Base-by-base conservation (phyloP, 495 filamentous ascomycete species). In the Rostrohypoxylon terebratum region DNA sequence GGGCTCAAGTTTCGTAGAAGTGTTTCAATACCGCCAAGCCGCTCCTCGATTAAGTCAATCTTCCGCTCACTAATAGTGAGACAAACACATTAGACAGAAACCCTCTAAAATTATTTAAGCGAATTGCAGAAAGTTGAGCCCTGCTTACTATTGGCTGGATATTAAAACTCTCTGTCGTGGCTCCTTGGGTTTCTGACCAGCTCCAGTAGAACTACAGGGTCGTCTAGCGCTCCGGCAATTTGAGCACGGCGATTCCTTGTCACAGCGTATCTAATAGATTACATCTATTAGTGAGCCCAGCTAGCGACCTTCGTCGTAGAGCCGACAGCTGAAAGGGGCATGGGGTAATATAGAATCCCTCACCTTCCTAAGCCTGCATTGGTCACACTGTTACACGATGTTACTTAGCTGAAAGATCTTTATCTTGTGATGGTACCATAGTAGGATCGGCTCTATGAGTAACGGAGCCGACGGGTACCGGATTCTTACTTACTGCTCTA, bases 191-290 rank as follows among this genome's bases (percentile, higher is more conserved):
- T 86, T 87, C 72, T 87, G 88, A 20, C 87, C 87, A 16, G 84
- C 82, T 0, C 87, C 88, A 9, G 88, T 90, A 0, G 88, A 90
- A 63, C 88, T 88, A 69, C 84, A 86, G 9, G 74, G 47, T 13
- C 84, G 76, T 69, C 86, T 86, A 11, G 88, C 88, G 2, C 85
- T 87, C 59, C 84, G 84, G 76, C 90, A 92, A 75, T 89, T 90
- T 4, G 88, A 86, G 73, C 90, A 92, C 20, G 90, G 90, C 18
- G 83, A 85, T 20, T 85, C 85, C 72, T 90, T 92, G 77, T 92
- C 87, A 71, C 90, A 92, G 28, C 89, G 89, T 42, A 91, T 90
- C 82, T 92, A 64, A 10, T 31, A 13, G 38, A 2, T n/a, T 28
- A 36, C 11, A n/a, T 21, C 23, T 31, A 28, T 20, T 23, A 8